A percentile compares a stretch with the other conserved stretches of the same genome.
phyloP scores from a whole-genome alignment of 495 filamentous ascomycete genomes.

The Aspergillus leporis region DNA sequence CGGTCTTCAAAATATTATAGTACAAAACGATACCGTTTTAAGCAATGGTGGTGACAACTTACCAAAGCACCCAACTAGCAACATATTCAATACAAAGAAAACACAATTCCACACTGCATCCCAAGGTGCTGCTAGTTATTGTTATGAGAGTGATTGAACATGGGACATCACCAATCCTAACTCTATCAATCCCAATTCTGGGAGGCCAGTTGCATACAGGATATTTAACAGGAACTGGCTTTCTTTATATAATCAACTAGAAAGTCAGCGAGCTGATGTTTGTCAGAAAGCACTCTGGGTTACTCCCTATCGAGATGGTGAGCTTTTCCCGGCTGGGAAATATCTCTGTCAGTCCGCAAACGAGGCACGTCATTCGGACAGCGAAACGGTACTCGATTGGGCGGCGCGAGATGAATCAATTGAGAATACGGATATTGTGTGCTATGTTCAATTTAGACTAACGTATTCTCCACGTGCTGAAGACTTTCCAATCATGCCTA shows the following conservation, averaged over 20 bases:
- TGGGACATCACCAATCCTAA: constrained; percentile 54
- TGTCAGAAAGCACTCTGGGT: constrained; percentile 41
- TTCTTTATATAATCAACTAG: constrained; percentile 35
- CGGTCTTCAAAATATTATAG: constrained; percentile 48
- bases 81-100: neutral
- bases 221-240: constrained; percentile 40
- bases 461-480: constrained; percentile 59
- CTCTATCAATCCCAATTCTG: constrained; percentile 37
- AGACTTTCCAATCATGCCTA: constrained; percentile 71
- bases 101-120: constrained; percentile 20
- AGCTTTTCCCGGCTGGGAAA: constrained; percentile 50
- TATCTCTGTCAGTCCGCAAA: constrained; percentile 49
- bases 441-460: constrained; percentile 60
- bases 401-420: constrained; percentile 53
- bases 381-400: constrained; percentile 23
- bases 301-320: constrained; percentile 40
- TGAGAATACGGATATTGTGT: constrained; percentile 54
- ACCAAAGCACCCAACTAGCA: neutral
- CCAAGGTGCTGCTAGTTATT: constrained; percentile 44
- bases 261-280: constrained; percentile 41
- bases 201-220: constrained; percentile 42
- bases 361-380: constrained; percentile 19
- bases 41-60: constrained; percentile 3
- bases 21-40: constrained; percentile 49
- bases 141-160: constrained; percentile 44